phyloP scores from a whole-genome alignment of 495 filamentous ascomycete genomes.

The Neurospora terricola region DNA sequence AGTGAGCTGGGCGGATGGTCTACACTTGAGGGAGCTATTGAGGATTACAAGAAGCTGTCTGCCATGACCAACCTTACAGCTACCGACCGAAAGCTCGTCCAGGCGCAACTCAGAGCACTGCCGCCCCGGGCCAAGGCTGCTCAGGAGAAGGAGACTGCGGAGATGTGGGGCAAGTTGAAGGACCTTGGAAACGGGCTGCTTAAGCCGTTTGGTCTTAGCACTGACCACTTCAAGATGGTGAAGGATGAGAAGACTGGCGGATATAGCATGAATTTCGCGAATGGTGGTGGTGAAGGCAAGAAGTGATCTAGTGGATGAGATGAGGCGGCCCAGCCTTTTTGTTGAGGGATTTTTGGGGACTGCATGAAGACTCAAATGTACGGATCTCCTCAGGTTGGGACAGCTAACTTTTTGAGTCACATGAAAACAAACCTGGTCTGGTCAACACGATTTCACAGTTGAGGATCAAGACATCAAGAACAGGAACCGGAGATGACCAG shows the following conservation, averaged over 20 bases:
- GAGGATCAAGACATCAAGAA: background rate
- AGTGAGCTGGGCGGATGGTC: slow-evolving; percentile 68
- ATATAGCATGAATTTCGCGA: slow-evolving; percentile 81
- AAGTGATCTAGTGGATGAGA: background rate
- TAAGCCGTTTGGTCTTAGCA: slow-evolving; percentile 86
- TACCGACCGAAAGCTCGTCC: slow-evolving; percentile 57
- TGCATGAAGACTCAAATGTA: background rate
- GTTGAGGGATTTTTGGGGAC: background rate
- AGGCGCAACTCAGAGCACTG: slow-evolving; percentile 51
- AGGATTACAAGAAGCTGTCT: slow-evolving; percentile 57
- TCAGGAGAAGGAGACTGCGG: slow-evolving; percentile 74
- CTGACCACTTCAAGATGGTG: slow-evolving; percentile 86
- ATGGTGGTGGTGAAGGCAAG: slow-evolving; percentile 11
- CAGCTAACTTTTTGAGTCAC: background rate
- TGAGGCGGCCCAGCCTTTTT: background rate
- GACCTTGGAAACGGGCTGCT: slow-evolving; percentile 85
- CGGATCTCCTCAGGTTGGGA: background rate
- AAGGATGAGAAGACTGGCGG: slow-evolving; percentile 84
- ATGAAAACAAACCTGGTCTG: background rate
- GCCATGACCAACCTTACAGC: slow-evolving; percentile 46
- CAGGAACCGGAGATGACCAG: background rate
- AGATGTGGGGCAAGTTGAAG: slow-evolving; percentile 97
- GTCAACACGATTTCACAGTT: background rate
- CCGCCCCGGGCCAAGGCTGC: slow-evolving; percentile 61
- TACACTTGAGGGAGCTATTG: slow-evolving; percentile 68